Percentiles rank a stretch among this genome's conserved stretches.
Evolutionary conservation across 169 alveolate species (phyloP).

Genomic region (Neospora caninum): DNA sequence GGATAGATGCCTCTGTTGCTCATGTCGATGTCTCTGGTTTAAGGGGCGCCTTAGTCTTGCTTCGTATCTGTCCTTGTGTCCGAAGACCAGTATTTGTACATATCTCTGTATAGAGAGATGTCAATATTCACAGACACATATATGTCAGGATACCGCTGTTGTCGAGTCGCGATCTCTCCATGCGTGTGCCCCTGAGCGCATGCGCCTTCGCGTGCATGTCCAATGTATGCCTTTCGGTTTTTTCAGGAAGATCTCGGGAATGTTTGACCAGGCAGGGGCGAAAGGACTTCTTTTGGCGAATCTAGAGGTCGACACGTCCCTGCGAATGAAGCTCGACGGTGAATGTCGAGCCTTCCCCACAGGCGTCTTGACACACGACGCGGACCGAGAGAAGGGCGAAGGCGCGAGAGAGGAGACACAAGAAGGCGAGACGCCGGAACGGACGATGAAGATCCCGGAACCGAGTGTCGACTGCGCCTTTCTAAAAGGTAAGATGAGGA

Average conservation of each 20-base stretch:
- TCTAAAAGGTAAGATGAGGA: background rate
- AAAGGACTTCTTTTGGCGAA: constrained; percentile 36
- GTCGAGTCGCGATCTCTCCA: too few species aligned
- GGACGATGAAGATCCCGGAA: background rate
- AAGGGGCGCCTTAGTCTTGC: too few species aligned
- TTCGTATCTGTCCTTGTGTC: too few species aligned
- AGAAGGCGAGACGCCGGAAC: background rate
- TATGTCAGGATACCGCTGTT: too few species aligned
- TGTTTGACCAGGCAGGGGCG: constrained; percentile 58
- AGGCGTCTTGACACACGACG: background rate
- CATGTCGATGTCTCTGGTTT: too few species aligned
- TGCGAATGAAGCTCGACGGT: constrained; percentile 21
- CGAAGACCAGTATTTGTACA: too few species aligned
- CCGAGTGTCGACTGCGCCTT: background rate
- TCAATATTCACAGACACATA: too few species aligned
- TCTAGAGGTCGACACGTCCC: constrained; percentile 13
- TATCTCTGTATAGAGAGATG: too few species aligned
- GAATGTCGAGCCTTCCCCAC: constrained; percentile 39
- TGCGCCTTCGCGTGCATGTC: too few species aligned
- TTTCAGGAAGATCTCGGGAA: constrained; percentile 9
- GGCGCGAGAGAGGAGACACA: background rate
- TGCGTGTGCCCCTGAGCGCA: too few species aligned
- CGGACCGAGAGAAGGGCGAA: background rate
- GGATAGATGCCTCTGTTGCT: too few species aligned
- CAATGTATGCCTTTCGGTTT: background rate